Conservation (phyloP, 495 filamentous ascomycete species). For the Oleoguttula mirabilis region DNA sequence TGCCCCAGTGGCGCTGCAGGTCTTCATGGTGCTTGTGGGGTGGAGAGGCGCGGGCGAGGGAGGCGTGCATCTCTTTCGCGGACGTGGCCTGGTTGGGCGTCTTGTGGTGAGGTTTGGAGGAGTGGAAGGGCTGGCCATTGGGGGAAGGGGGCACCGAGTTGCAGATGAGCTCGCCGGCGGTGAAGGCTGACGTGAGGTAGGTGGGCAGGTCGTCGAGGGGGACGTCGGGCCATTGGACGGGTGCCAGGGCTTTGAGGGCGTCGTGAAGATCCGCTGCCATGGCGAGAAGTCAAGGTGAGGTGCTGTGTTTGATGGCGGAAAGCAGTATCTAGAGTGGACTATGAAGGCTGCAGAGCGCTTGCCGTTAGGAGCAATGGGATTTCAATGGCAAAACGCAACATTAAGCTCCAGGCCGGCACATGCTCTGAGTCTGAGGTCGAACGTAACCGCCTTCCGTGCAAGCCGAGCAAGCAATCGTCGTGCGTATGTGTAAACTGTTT, state of each 20-base stretch:
- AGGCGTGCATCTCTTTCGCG: constrained; percentile 38
- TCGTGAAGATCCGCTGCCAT: constrained; percentile 49
- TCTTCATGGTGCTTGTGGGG: constrained; percentile 35
- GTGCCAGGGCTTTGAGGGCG: constrained; percentile 61
- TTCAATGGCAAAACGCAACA: too few species aligned
- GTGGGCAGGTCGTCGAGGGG: constrained; percentile 40
- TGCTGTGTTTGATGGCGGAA: too few species aligned
- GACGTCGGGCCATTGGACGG: constrained; percentile 53
- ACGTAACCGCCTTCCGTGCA: too few species aligned
- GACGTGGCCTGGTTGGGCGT: constrained; percentile 32
- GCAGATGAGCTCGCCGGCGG: constrained; percentile 53
- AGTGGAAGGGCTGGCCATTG: constrained; percentile 26
- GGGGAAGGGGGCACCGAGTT: constrained; percentile 61
- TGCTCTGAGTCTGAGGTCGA: too few species aligned
- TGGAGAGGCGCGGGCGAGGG: constrained; percentile 40
- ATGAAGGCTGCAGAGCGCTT: too few species aligned
- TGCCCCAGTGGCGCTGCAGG: constrained; percentile 75
- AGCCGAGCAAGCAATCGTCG: too few species aligned
- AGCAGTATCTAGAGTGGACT: too few species aligned
- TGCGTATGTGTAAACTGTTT: too few species aligned
- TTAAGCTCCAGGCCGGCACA: too few species aligned
- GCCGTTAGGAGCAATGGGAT: too few species aligned
- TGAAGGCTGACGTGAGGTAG: constrained; percentile 50
- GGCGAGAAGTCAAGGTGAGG: too few species aligned
- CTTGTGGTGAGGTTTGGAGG: constrained; percentile 28